Evolutionary conservation across 2,329 filamentous ascomycete genomes (phyloP).

Genomic region (Myriangium duriaei): DNA sequence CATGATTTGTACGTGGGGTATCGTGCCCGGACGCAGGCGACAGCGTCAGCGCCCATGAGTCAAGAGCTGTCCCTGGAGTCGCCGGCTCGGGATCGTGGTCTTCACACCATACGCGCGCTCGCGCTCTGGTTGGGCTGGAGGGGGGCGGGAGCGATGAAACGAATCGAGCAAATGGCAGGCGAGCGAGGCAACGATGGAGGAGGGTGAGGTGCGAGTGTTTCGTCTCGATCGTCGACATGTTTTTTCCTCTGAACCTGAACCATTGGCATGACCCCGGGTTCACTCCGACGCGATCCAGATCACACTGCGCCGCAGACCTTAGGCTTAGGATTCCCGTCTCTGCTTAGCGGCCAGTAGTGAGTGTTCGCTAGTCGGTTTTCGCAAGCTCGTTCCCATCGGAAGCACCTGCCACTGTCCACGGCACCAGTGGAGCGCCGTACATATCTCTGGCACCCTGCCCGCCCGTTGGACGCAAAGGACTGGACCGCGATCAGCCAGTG

Average conservation of each 20-base stretch:
- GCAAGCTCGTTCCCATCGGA: conserved; percentile 3
- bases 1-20: neutral
- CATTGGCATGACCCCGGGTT: conserved; percentile 6
- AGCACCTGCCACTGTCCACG: conserved; percentile 5
- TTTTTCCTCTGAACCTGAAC: neutral
- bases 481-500: conserved; percentile 31
- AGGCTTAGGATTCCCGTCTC: conserved; percentile 8
- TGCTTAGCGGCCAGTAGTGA: conserved; percentile 9
- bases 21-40: neutral
- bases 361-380: conserved; percentile 10
- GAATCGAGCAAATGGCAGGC: neutral
- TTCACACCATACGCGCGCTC: no score
- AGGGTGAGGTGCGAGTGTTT: conserved; percentile 1
- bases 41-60: neutral
- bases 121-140: neutral
- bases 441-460: conserved; percentile 27
- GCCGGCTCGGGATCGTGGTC: neutral
- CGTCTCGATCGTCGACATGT: conserved; percentile 6
- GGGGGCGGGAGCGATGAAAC: neutral
- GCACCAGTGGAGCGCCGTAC: conserved; percentile 27
- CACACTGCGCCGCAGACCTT: conserved; percentile 3
- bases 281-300: conserved; percentile 10
- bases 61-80: neutral
- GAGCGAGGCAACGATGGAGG: neutral
- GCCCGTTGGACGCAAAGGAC: conserved; percentile 20